Conservation (phyloP, 2,329 filamentous ascomycete genomes). For the Aspergillus calidoustus region DNA sequence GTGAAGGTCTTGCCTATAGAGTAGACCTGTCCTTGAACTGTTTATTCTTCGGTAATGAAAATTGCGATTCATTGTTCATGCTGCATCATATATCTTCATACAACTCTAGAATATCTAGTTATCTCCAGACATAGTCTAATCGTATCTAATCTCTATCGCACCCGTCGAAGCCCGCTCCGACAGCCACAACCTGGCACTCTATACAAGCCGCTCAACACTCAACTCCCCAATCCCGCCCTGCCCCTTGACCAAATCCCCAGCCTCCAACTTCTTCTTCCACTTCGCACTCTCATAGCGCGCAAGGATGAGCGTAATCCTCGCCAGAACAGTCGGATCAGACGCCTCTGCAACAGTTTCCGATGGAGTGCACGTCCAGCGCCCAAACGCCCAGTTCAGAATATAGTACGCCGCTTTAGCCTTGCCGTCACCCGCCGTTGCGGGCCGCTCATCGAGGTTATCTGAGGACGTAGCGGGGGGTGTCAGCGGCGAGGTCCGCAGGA, state of each 20-base stretch:
- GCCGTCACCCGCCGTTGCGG: conserved; percentile 29
- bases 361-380: conserved; percentile 86
- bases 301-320: conserved; percentile 52
- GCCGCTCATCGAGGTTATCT: conserved; percentile 41
- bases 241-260: conserved; percentile 41
- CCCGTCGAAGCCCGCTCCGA: conserved; percentile 27
- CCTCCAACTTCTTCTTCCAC: conserved; percentile 55
- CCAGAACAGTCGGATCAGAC: conserved; percentile 37
- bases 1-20: not conserved
- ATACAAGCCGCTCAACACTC: conserved; percentile 42
- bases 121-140: conserved; percentile 2
- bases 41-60: not conserved
- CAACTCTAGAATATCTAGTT: not conserved
- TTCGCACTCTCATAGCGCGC: conserved; percentile 53
- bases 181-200: conserved; percentile 15
- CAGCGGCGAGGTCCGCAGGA: conserved; percentile 53
- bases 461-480: conserved; percentile 53
- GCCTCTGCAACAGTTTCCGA: conserved; percentile 45
- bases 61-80: not conserved
- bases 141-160: conserved; percentile 1
- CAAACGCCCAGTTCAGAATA: conserved; percentile 98
- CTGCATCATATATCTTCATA: not conserved
- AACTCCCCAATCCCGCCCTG: conserved; percentile 30
- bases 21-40: not conserved
- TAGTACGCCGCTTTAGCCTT: conserved; percentile 60